Conservation (phyloP, 176 grass and related monocot genomes). For the Zea luxurians region DNA sequence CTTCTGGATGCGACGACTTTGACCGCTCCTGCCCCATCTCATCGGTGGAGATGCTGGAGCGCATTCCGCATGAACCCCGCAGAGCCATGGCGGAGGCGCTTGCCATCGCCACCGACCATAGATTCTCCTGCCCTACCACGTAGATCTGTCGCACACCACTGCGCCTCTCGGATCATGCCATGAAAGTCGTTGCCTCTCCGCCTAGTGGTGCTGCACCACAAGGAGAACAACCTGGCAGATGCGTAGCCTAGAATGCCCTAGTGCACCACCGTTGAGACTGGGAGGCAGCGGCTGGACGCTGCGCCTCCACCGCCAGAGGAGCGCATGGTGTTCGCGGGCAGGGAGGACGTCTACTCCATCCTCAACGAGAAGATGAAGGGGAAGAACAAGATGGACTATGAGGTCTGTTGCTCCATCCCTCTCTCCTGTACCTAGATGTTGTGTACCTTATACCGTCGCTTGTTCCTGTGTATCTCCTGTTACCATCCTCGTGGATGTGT, state of each 20-base stretch:
- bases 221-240: conserved; percentile 32
- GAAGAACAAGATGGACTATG: conserved; percentile 72
- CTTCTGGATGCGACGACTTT: no score
- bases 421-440: not conserved
- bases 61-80: no score
- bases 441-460: not conserved
- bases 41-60: no score
- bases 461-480: not conserved
- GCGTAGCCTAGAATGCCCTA: not conserved
- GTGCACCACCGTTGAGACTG: not conserved
- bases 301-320: conserved; percentile 12
- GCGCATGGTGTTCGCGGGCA: conserved; percentile 45
- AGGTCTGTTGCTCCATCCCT: conserved; percentile 7
- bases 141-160: no score
- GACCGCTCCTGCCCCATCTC: no score
- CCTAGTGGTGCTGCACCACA: conserved; percentile 5
- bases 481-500: not conserved
- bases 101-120: no score
- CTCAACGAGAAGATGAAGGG: conserved; percentile 75
- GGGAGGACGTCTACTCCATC: conserved; percentile 52
- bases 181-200: not conserved
- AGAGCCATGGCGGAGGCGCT: no score
- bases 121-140: no score
- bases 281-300: conserved; percentile 32
- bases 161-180: no score